These are phyloP conservation scores for Ascochyta rabiei DNA, from an alignment of 2,329 filamentous ascomycete genomes.

Conservation along the genomic window DNA sequence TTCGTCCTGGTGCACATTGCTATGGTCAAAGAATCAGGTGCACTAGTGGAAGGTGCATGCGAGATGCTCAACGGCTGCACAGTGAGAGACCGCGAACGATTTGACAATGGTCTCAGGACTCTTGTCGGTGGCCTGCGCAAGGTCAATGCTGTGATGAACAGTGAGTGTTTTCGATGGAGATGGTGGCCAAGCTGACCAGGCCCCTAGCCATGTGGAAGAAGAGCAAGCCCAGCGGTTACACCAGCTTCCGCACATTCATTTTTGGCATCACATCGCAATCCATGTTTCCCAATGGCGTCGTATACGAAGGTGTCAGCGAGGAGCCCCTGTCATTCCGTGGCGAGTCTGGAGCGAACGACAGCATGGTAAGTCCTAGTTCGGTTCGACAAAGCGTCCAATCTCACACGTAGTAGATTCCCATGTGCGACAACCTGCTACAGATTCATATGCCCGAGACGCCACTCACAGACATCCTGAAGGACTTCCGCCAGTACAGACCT, in stretches of 20 bases:
- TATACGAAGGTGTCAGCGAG: slow-evolving; percentile 83
- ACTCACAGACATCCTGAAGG: slow-evolving; percentile 82
- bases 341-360: slow-evolving; percentile 92
- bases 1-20: slow-evolving; percentile 96
- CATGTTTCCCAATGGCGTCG: slow-evolving; percentile 91
- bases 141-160: slow-evolving; percentile 82
- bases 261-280: slow-evolving; percentile 92
- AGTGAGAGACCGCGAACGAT: slow-evolving; percentile 55
- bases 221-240: slow-evolving; percentile 83
- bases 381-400: not conserved
- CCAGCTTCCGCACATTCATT: slow-evolving; percentile 89
- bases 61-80: slow-evolving; percentile 64
- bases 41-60: slow-evolving; percentile 74
- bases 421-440: slow-evolving; percentile 85
- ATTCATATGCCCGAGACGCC: slow-evolving; percentile 89
- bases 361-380: slow-evolving; percentile 64
- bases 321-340: slow-evolving; percentile 83
- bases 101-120: slow-evolving; percentile 61
- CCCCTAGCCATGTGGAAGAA: slow-evolving; percentile 81
- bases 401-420: slow-evolving; percentile 64
- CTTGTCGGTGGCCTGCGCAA: slow-evolving; percentile 68
- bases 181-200: slow-evolving; percentile 7
- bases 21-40: slow-evolving; percentile 88
- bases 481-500: slow-evolving; percentile 89
- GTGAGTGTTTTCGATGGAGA: slow-evolving; percentile 47